These are phyloP conservation scores for Termitomyces sp. DNA, from an alignment of 768 basidiomycete species.

Conservation along the genomic window DNA sequence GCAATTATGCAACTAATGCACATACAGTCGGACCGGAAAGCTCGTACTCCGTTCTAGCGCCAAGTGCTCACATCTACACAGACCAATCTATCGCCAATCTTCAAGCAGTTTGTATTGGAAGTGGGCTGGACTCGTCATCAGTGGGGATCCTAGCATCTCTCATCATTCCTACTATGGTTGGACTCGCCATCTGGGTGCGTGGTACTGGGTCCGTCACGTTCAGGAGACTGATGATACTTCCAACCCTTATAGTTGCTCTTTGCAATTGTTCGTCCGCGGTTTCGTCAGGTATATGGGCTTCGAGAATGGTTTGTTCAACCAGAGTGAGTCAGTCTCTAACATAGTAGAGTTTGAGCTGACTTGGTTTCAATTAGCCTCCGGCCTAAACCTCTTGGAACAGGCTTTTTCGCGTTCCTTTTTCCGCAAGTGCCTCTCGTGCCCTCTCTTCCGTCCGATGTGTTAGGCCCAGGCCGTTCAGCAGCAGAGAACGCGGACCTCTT, in stretches of 20 bases:
- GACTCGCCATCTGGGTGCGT: slow-evolving; percentile 67
- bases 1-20: slow-evolving; percentile 14
- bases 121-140: slow-evolving; percentile 57
- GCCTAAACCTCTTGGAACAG: slow-evolving; percentile 51
- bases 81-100: slow-evolving; percentile 16
- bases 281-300: slow-evolving; percentile 64
- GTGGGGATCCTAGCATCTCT: slow-evolving; percentile 56
- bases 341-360: slow-evolving; percentile 10
- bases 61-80: slow-evolving; percentile 20
- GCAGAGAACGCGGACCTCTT: slow-evolving; percentile 50
- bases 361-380: slow-evolving; percentile 39
- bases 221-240: slow-evolving; percentile 10
- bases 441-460: slow-evolving; percentile 46
- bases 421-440: slow-evolving; percentile 68
- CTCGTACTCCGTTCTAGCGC: slow-evolving; percentile 15
- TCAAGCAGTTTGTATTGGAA: slow-evolving; percentile 51
- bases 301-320: slow-evolving; percentile 75
- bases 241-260: slow-evolving; percentile 46
- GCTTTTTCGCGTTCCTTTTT: slow-evolving; percentile 63
- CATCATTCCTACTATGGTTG: slow-evolving; percentile 51
- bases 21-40: slow-evolving; percentile 11
- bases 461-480: slow-evolving; percentile 44
- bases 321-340: slow-evolving; percentile 42
- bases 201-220: not conserved
- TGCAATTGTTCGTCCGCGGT: slow-evolving; percentile 61